Evolutionary conservation across 2,329 filamentous ascomycete genomes (phyloP), one percentile per base, ranked within the genome.

Genomic region (Dothideomycetes sp.): DNA sequence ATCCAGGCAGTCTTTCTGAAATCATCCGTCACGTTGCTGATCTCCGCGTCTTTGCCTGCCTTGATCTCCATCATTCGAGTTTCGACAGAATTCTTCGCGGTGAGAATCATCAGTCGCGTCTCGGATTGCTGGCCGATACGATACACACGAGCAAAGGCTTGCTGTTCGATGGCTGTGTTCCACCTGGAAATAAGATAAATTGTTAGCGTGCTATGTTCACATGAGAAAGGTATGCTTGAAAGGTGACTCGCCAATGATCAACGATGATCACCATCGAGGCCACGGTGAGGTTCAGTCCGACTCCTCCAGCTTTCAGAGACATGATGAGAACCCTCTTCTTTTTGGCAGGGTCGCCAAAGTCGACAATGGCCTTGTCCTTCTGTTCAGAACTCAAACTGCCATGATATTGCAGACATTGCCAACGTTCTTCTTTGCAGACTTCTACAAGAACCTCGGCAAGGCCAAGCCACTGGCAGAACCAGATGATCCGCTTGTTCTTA

Each of bases 121-220:
- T 73, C 60, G 32, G 77, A 72, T 0, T 51, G 45, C 46, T 88
- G 83, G 0, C 80, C 80, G 2, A 79, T 75, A 5, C 81, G 69
- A 47, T 71, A 72, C 0, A 84, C 72, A 0, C 82, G 71, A 2
- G 66, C 72, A 51, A 73, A 75, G 1, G 66, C 66, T 57, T 53
- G 47, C 22, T 51, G 44, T 45, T 48, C 54, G 37, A 52, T 61
- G 4, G 45, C 42, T 16, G 34, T 9, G 27, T 30, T 30, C 27
- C 27, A 30, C 27, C 27, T 30, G n/a, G 27, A 9, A 30, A 30
- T 9, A 30, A 9, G 27, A n/a, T 30, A 9, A 30, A n/a, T n/a
- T n/a, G n/a, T n/a, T n/a, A n/a, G n/a, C n/a, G n/a, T n/a, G 27
- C 27, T 30, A 30, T 30, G 27, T 9, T n/a, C 9, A 30, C 27